A percentile compares a stretch with the other conserved stretches of the same genome.
phyloP scores from a whole-genome alignment of 164 flowering plant genomes.

The Liriodendron chinense region DNA sequence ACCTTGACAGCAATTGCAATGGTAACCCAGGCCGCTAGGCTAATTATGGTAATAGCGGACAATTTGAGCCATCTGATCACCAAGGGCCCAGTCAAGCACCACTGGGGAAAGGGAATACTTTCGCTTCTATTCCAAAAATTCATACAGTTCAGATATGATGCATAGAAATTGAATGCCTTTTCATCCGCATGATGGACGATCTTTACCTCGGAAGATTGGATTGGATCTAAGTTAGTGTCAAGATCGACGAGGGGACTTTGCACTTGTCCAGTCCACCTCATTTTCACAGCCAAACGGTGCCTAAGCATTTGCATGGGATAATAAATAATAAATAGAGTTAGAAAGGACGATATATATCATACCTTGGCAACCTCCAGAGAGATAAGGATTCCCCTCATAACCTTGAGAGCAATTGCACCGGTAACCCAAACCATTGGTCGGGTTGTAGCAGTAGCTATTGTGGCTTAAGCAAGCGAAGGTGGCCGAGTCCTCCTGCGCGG shows the following conservation, averaged over 20 bases:
- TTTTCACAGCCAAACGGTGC: no score
- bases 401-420: conserved; percentile 13
- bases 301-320: no score
- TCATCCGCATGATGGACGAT: background rate
- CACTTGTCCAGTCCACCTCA: no score
- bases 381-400: conserved; percentile 22
- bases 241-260: no score
- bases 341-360: background rate
- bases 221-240: background rate
- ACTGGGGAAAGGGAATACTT: background rate
- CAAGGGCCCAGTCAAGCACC: background rate
- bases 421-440: conserved; percentile 12
- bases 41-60: background rate
- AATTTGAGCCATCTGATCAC: background rate
- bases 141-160: background rate
- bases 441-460: conserved; percentile 2
- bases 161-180: no score
- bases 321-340: no score
- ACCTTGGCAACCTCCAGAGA: conserved; percentile 22
- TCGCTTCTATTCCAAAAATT: no score
- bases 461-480: conserved; percentile 4
- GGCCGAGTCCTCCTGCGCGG: background rate
- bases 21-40: background rate
- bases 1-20: background rate
- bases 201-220: background rate